phyloP scores from a whole-genome alignment of 768 basidiomycete species.

The Pulveroboletus sp. region DNA sequence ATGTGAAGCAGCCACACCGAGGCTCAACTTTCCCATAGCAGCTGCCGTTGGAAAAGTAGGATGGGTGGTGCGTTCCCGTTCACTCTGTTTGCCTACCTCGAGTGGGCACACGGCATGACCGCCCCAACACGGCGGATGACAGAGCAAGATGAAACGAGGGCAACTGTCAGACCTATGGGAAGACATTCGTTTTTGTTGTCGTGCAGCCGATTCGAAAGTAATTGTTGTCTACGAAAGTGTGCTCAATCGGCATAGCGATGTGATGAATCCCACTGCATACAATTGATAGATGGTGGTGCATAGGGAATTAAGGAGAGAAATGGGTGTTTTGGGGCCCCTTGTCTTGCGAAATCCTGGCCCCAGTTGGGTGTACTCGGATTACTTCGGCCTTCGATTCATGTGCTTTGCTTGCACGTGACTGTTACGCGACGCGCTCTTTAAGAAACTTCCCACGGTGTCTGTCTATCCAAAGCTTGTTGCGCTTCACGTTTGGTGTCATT shows the following conservation, averaged over 20 bases:
- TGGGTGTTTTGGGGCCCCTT: background rate
- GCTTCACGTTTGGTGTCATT: slow-evolving; percentile 27
- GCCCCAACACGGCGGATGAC: background rate
- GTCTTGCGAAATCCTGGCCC: background rate
- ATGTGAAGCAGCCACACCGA: slow-evolving; percentile 2
- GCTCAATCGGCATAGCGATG: background rate
- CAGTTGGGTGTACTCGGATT: too few relatives aligned
- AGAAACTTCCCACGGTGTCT: slow-evolving; percentile 28
- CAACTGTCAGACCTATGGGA: background rate
- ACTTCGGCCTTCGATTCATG: background rate
- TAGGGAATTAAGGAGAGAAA: background rate
- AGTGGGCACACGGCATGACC: background rate
- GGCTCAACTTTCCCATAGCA: background rate
- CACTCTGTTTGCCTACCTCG: background rate
- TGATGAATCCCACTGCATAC: background rate
- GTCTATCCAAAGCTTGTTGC: slow-evolving; percentile 23
- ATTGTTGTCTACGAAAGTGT: background rate
- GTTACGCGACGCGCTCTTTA: slow-evolving; percentile 38
- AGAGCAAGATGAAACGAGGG: slow-evolving; percentile 3
- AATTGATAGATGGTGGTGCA: background rate
- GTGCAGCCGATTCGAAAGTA: background rate
- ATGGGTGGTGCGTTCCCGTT: background rate
- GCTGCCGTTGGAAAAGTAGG: background rate
- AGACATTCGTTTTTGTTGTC: background rate
- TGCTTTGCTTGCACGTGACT: slow-evolving; percentile 33